phyloP scores from a whole-genome alignment of 2,329 filamentous ascomycete species.

The Rutstroemia sp. region DNA sequence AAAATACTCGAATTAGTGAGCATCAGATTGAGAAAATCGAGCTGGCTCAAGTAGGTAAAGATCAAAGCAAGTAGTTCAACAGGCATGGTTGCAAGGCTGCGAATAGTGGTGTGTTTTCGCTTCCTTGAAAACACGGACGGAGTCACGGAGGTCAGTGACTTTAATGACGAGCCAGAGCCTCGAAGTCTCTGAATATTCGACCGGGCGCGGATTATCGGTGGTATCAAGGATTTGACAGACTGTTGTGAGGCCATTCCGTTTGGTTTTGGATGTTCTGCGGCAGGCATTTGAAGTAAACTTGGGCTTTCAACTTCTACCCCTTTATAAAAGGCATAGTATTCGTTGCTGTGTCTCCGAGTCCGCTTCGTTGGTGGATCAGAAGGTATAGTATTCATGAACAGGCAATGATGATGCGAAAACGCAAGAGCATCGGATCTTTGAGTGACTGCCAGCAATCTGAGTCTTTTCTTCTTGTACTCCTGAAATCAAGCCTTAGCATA shows the following conservation, averaged over 20 bases:
- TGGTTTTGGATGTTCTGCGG: not conserved
- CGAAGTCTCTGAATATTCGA: not conserved
- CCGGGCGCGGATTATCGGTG: not conserved
- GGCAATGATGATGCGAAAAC: not conserved
- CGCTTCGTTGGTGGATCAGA: not conserved
- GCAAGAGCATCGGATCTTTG: constrained; percentile 1
- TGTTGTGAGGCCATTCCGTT: not conserved
- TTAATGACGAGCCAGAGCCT: not conserved
- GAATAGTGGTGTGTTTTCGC: not conserved
- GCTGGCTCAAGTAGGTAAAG: constrained; percentile 14
- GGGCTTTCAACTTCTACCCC: not conserved
- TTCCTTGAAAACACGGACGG: not conserved
- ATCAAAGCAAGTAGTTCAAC: constrained; percentile 17
- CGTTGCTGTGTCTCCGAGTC: not conserved
- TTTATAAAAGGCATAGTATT: not conserved
- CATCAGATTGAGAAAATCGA: constrained; percentile 13
- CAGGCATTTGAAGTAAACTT: not conserved
- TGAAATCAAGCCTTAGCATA: not conserved
- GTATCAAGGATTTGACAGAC: not conserved
- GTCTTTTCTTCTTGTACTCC: constrained; percentile 1
- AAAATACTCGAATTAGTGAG: constrained; percentile 13
- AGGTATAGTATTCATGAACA: not conserved
- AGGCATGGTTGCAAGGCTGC: constrained; percentile 15
- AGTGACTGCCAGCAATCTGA: not conserved
- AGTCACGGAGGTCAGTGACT: not conserved